Evolutionary conservation across 805 yeast species (phyloP).

Genomic region (Candida parachauliodes): DNA sequence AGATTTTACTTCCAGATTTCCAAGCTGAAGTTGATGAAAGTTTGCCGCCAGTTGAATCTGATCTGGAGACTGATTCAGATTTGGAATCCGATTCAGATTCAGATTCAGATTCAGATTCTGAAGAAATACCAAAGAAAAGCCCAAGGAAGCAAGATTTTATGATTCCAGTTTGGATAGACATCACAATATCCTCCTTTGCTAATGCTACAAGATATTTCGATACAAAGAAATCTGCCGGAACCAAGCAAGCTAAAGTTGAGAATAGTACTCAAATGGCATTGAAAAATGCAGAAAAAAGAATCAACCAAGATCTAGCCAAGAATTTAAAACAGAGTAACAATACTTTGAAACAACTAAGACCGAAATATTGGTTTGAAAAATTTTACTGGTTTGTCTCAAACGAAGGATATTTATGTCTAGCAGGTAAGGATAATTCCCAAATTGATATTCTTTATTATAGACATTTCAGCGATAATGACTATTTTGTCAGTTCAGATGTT

Average conservation of each 20-base stretch:
- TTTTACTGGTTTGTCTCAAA: conserved; percentile 91
- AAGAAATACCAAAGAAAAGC: conserved; percentile 9
- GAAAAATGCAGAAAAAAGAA: conserved; percentile 76
- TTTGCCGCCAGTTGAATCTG: conserved; percentile 31
- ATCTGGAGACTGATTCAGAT: conserved; percentile 32
- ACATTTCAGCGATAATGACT: conserved; percentile 70
- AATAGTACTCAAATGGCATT: conserved; percentile 74
- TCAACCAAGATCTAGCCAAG: conserved; percentile 65
- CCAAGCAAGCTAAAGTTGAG: conserved; percentile 77
- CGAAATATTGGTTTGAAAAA: conserved; percentile 89
- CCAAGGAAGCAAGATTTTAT: conserved; percentile 4
- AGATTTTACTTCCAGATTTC: conserved; percentile 47
- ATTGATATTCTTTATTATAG: conserved; percentile 76
- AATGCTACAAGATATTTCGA: conserved; percentile 82
- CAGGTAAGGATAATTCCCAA: conserved; percentile 81
- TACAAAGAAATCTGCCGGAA: conserved; percentile 67
- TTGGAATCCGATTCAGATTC: conserved; percentile 22
- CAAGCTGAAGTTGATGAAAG: conserved; percentile 11
- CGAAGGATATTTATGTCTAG: conserved; percentile 82
- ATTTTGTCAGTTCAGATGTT: conserved; percentile 68
- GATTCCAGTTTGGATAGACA: conserved; percentile 57
- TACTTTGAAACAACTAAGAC: conserved; percentile 56
- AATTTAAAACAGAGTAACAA: conserved; percentile 52
- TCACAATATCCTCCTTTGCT: conserved; percentile 75
- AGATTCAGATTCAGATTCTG: conserved; percentile 18